phyloP scores from a whole-genome alignment of 1,139 yeast genomes.

The Blastobotrys niveus region DNA sequence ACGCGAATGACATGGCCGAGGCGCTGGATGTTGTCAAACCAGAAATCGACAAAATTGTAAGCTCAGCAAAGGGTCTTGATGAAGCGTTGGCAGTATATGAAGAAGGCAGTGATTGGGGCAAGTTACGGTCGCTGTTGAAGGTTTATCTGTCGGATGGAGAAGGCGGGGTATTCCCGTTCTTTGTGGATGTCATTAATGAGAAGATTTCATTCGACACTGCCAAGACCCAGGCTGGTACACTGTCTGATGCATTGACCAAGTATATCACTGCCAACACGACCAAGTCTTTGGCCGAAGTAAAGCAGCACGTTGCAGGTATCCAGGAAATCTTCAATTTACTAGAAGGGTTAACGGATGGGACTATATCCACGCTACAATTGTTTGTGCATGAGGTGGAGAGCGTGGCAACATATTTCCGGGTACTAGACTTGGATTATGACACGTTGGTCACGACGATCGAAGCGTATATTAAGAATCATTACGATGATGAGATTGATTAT shows the following conservation, averaged over 20 bases:
- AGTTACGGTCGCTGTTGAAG: background rate
- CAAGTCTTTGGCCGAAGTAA: background rate
- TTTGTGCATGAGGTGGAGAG: background rate
- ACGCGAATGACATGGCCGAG: background rate
- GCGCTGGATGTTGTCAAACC: background rate
- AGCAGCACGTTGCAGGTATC: background rate
- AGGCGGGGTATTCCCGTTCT: background rate
- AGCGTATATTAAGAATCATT: background rate
- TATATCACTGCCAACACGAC: background rate
- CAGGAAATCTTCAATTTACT: background rate
- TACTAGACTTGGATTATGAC: background rate
- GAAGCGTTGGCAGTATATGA: background rate
- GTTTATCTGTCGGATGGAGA: background rate
- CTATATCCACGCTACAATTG: background rate
- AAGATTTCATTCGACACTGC: background rate
- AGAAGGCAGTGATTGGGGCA: conserved; percentile 1
- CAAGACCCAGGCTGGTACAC: background rate
- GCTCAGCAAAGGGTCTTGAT: background rate
- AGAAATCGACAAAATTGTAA: background rate
- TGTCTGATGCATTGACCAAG: background rate
- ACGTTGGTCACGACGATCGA: background rate
- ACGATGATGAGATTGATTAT: background rate
- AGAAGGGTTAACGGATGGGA: background rate
- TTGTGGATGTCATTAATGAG: background rate
- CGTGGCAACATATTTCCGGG: background rate